Conservation (phyloP, 768 basidiomycete species). For the Harrya chromipes region DNA sequence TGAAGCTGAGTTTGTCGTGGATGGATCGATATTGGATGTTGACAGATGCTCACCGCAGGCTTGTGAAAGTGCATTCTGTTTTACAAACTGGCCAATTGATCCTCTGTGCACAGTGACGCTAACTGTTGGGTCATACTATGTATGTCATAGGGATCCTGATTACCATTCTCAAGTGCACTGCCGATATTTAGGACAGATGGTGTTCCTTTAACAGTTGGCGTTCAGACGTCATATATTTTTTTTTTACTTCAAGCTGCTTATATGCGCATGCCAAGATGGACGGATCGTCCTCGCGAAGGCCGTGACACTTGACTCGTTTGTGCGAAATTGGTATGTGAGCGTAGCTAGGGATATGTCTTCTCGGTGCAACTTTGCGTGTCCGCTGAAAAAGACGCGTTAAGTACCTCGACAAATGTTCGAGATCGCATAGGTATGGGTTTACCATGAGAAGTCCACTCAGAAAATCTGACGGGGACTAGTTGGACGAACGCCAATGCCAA, state of each 20-base stretch:
- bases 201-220: too few species aligned
- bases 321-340: not conserved
- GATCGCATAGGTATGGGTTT: not conserved
- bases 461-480: not conserved
- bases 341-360: not conserved
- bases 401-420: not conserved
- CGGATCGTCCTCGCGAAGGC: not conserved
- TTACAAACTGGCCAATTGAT: not conserved
- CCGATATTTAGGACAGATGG: too few species aligned
- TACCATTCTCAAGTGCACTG: too few species aligned
- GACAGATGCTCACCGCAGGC: not conserved
- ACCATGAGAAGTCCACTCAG: too few species aligned
- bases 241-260: too few species aligned
- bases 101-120: too few species aligned
- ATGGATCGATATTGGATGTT: not conserved
- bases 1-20: not conserved
- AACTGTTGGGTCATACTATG: too few species aligned
- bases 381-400: not conserved
- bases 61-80: not conserved
- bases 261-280: not conserved
- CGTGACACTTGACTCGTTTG: not conserved
- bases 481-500: constrained; percentile 8
- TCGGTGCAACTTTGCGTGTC: not conserved
- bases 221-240: too few species aligned
- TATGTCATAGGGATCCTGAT: too few species aligned